Evolutionary conservation across 1,284 basidiomycete species (phyloP), one percentile per base, ranked within the genome.

Genomic region (Cystobasidiaceae sp.): DNA sequence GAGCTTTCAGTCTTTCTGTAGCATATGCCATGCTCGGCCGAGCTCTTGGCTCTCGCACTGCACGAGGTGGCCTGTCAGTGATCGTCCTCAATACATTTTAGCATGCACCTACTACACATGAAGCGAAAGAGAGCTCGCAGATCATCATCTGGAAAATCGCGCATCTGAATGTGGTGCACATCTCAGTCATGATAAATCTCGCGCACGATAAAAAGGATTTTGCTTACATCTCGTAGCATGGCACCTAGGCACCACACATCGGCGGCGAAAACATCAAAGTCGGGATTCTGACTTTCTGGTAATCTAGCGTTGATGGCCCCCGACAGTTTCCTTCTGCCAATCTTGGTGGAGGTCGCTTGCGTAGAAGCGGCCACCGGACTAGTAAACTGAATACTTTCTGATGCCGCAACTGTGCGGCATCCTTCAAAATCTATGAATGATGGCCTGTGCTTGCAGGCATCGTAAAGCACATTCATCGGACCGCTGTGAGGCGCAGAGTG

Each of bases 341-440:
- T 23, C 6, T 32, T 32, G 33, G 21, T 39, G n/a, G n/a, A n/a
- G n/a, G n/a, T n/a, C n/a, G n/a, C n/a, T n/a, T n/a, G n/a, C n/a
- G n/a, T n/a, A n/a, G n/a, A n/a, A n/a, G n/a, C n/a, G n/a, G n/a
- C n/a, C n/a, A n/a, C n/a, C 32, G 21, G 39, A 13, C 21, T 45
- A 39, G 21, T 32, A 30, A 28, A 37, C 56, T 59, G 56, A 46
- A 59, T 59, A 41, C 48, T 8, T 9, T 15, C 21, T 44, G 19
- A 41, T 30, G 30, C 45, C 56, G 9, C 48, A 34, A 34, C 23
- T 27, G 41, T 43, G 49, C 23, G 50, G 27, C n/a, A 64, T 27
- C 61, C 61, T 48, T 64, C 61, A 32, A 64, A 64, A 32, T 64
- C 61, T 25, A 64, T 64, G 50, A 64, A 56, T 4, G 61, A n/a